phyloP scores from a whole-genome alignment of 108 stramenopile genomes.

The Cyclotella atomus region DNA sequence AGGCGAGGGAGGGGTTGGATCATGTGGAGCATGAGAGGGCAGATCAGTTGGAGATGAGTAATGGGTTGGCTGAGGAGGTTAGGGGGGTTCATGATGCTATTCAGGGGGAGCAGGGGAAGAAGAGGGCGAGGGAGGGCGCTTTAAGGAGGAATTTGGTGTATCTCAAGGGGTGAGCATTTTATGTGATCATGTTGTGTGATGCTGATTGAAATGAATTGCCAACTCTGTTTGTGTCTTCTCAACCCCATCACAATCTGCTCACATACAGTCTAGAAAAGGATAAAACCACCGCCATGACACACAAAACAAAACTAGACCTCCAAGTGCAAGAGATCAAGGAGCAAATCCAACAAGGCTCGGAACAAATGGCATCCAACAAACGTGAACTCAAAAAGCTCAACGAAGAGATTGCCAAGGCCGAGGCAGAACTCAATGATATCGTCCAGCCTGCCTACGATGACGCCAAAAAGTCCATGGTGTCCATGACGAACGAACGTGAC shows the following conservation, averaged over 20 bases:
- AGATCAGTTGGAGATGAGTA: conserved; percentile 60
- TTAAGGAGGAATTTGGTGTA: conserved; percentile 60
- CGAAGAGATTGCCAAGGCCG: conserved; percentile 55
- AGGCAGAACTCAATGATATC: conserved; percentile 52
- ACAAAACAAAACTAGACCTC: conserved; percentile 66
- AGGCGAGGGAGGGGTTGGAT: conserved; percentile 77
- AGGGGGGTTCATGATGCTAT: conserved; percentile 72
- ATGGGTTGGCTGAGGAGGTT: conserved; percentile 64
- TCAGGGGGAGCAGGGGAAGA: conserved; percentile 58
- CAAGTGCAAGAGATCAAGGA: conserved; percentile 75
- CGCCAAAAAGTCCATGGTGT: conserved; percentile 49
- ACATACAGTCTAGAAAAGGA: conserved; percentile 60
- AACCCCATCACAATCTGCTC: not conserved
- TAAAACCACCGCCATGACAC: conserved; percentile 63
- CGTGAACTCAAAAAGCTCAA: conserved; percentile 62
- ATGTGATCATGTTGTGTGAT: not conserved
- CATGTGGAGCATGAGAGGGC: conserved; percentile 79
- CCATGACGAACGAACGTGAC: conserved; percentile 66
- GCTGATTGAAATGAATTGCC: not conserved
- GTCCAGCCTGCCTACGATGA: conserved; percentile 74
- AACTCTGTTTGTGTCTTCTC: not conserved
- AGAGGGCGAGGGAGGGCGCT: conserved; percentile 58
- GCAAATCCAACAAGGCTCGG: conserved; percentile 54
- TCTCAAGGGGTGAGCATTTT: conserved; percentile 27
- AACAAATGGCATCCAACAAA: conserved; percentile 60